These are phyloP conservation scores for Blastobotrys proliferans DNA, from an alignment of 1,139 yeast genomes.

Conservation along the genomic window DNA sequence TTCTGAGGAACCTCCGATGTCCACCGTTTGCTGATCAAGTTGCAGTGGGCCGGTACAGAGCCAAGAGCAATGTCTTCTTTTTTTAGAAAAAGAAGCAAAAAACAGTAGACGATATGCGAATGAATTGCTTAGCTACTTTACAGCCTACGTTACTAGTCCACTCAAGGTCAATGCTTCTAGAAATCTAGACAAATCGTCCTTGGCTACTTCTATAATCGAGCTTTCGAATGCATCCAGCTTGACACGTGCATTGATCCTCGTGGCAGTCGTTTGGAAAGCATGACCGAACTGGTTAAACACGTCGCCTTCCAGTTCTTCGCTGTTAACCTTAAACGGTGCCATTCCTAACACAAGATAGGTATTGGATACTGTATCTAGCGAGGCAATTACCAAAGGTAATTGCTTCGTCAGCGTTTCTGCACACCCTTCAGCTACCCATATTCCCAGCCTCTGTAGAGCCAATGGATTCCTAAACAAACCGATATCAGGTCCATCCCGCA, in stretches of 20 bases:
- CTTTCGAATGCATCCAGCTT: constrained; percentile 93
- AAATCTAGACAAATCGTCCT: constrained; percentile 84
- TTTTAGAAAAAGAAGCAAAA: too few species aligned
- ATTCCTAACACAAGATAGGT: constrained; percentile 87
- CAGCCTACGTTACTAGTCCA: constrained; percentile 12
- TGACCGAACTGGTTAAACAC: constrained; percentile 71
- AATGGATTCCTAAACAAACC: constrained; percentile 78
- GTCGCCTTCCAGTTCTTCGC: constrained; percentile 28
- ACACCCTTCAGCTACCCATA: constrained; percentile 88
- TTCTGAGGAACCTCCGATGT: too few species aligned
- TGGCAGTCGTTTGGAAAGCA: constrained; percentile 85
- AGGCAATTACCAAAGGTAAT: constrained; percentile 83
- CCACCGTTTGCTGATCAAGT: not conserved
- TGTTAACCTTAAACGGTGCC: constrained; percentile 62
- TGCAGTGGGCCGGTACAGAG: too few species aligned
- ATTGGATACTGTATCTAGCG: constrained; percentile 68
- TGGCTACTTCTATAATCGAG: constrained; percentile 82
- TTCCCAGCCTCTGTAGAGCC: constrained; percentile 76
- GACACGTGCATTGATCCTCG: constrained; percentile 78
- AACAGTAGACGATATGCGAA: too few species aligned
- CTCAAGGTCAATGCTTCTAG: constrained; percentile 64
- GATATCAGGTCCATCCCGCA: constrained; percentile 85
- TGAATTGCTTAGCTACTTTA: too few species aligned
- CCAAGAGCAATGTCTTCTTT: too few species aligned
- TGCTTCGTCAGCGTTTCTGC: constrained; percentile 70